These are phyloP conservation scores for Scheffersomyces titani DNA, from an alignment of 1,139 yeast species.

Conservation along the genomic window DNA sequence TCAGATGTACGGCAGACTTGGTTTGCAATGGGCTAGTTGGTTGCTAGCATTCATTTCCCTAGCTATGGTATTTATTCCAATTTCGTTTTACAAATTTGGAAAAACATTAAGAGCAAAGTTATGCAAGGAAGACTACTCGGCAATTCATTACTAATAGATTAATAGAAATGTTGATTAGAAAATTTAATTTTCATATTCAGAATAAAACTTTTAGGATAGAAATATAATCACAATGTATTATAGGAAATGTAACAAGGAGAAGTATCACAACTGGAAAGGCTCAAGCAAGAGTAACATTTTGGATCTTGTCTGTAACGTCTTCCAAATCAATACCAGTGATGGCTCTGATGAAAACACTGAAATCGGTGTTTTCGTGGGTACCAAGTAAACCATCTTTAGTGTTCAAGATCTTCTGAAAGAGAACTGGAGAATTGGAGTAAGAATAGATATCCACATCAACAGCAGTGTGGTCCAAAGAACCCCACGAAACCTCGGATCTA, in stretches of 20 bases:
- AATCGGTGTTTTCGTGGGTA: constrained; percentile 17
- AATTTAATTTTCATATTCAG: background rate
- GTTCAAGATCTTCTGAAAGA: constrained; percentile 1
- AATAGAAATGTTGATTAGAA: background rate
- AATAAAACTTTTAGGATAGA: background rate
- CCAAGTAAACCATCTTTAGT: constrained; percentile 12
- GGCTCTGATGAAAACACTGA: constrained; percentile 13
- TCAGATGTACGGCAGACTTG: constrained; percentile 75
- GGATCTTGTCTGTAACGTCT: constrained; percentile 12
- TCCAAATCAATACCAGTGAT: constrained; percentile 11
- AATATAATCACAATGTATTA: background rate
- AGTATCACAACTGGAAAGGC: background rate
- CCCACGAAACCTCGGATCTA: constrained; percentile 82
- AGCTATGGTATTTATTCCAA: constrained; percentile 84
- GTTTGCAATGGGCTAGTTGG: constrained; percentile 83
- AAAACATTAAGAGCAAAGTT: constrained; percentile 59
- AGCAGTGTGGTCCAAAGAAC: constrained; percentile 88
- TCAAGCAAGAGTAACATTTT: background rate
- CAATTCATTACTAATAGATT: background rate
- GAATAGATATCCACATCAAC: constrained; percentile 90
- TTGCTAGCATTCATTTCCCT: constrained; percentile 79
- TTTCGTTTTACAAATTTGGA: constrained; percentile 73
- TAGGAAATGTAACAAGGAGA: background rate
- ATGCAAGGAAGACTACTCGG: constrained; percentile 65
- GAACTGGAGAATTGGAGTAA: constrained; percentile 47